Percentiles rank a stretch among this genome's conserved stretches.
These are phyloP conservation scores for Austroboletus olivaceoglutinosus DNA, from an alignment of 1,284 basidiomycete genomes.

Conservation along the genomic window DNA sequence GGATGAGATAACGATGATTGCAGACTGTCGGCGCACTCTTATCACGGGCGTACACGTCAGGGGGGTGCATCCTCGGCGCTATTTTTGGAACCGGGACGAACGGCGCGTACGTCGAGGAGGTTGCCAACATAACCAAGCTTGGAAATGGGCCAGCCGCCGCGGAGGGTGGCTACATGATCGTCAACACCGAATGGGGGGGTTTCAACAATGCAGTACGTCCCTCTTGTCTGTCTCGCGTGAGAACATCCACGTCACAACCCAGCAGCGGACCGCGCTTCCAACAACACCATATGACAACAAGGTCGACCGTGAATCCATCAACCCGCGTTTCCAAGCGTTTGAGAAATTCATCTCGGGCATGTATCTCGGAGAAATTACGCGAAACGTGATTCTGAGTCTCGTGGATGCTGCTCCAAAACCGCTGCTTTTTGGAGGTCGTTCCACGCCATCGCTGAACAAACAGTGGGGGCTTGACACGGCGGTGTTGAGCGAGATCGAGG, in stretches of 20 bases:
- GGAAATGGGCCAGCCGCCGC: slow-evolving; percentile 57
- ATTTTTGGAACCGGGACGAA: slow-evolving; percentile 99
- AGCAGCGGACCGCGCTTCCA: slow-evolving; percentile 79
- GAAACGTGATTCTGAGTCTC: slow-evolving; percentile 82
- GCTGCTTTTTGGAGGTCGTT: slow-evolving; percentile 79
- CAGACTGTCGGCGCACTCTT: slow-evolving; percentile 94
- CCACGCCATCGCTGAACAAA: slow-evolving; percentile 70
- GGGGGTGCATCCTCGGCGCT: slow-evolving; percentile 84
- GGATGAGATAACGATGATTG: slow-evolving; percentile 5
- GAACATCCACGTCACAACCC: slow-evolving; percentile 1
- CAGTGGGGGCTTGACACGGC: slow-evolving; percentile 96
- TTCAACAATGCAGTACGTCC: slow-evolving; percentile 82
- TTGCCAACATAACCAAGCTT: slow-evolving; percentile 83
- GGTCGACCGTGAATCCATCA: slow-evolving; percentile 91
- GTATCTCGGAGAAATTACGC: slow-evolving; percentile 95
- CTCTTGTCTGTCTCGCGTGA: background rate
- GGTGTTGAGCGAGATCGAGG: slow-evolving; percentile 86
- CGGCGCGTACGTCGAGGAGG: slow-evolving; percentile 91
- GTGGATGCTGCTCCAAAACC: slow-evolving; percentile 75
- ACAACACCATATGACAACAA: slow-evolving; percentile 93
- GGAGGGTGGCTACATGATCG: slow-evolving; percentile 80
- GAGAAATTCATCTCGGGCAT: slow-evolving; percentile 99
- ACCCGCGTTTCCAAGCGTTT: slow-evolving; percentile 90
- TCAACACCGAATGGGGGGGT: slow-evolving; percentile 98
- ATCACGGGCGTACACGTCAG: slow-evolving; percentile 88